Evolutionary conservation across 345 rosid genomes (phyloP), one percentile per base, ranked within the genome.

Genomic region (Cardamine resedifolia): DNA sequence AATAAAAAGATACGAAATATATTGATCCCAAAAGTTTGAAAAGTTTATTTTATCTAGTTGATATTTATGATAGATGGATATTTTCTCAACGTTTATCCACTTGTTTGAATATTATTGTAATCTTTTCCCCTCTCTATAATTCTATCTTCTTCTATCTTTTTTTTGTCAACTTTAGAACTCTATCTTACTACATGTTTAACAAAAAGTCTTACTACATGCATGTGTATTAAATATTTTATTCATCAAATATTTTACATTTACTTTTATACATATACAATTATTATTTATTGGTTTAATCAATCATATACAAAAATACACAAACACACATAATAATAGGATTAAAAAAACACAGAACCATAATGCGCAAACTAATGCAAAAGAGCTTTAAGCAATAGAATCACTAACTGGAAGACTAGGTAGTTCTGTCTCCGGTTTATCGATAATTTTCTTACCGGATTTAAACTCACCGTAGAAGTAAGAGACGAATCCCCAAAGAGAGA

Each of bases 401-500:
- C 21, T 36, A 23, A 67, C 34, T 5, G 65, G 70, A 45, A 56
- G 28, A 55, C 38, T 41, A 70, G 67, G 62, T 26, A 78, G 38
- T 38, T 75, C 79, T 18, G 82, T 79, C 61, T 71, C 78, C 36
- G 33, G 1, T 41, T 11, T 36, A 61, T 64, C 48, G 4, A 66
- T 23, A 28, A 49, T 16, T 45, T 72, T 75, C 74, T 74, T 86
- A 23, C 48, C 73, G 3, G 69, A 52, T 66, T 83, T 84, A 0
- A 77, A 20, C 79, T 88, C 96, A 3, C 96, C 96, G 20, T 90
- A 88, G 47, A 87, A 90, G 76, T 90, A 90, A 8, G 96, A 90
- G 58, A 58, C 28, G n/a, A 88, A 87, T 2, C 92, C 92, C 92
- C 96, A 90, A 0, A 90, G 79, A 2, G 92, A 90, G 6, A 90